phyloP scores from a whole-genome alignment of 2,329 filamentous ascomycete species.

The Hypoxylon sp. region DNA sequence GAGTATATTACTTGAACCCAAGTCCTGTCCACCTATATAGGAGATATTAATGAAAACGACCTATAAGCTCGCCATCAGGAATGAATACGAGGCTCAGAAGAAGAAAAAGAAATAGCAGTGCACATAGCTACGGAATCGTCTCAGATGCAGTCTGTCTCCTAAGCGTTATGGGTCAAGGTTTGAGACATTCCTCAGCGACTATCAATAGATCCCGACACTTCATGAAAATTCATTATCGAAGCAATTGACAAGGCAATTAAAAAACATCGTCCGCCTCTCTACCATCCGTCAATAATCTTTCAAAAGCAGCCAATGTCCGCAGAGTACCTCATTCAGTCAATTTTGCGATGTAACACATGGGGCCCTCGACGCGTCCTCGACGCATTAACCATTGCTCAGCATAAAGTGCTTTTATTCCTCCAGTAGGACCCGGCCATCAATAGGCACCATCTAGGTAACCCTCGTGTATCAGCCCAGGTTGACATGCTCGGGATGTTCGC shows the following conservation, averaged over 20 bases:
- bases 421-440: not conserved
- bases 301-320: slow-evolving; percentile 3
- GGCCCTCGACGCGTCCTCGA: not conserved
- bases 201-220: slow-evolving; percentile 26
- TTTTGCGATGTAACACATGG: not conserved
- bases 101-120: slow-evolving; percentile 7
- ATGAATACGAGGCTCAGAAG: slow-evolving; percentile 17
- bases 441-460: slow-evolving; percentile 7
- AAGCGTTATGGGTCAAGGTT: slow-evolving; percentile 20
- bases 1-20: not conserved
- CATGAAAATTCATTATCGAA: slow-evolving; percentile 13
- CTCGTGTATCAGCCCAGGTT: not conserved
- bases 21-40: not conserved
- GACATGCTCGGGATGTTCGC: slow-evolving; percentile 4
- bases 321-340: not conserved
- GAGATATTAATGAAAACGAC: not conserved
- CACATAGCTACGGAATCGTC: slow-evolving; percentile 18
- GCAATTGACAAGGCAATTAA: slow-evolving; percentile 3
- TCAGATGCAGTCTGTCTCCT: slow-evolving; percentile 16
- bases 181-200: slow-evolving; percentile 29
- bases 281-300: not conserved
- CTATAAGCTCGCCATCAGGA: not conserved
- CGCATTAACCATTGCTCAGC: not conserved
- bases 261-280: not conserved
- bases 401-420: slow-evolving; percentile 2